phyloP scores from a whole-genome alignment of 257 asterid species.

The Salvia splendens region DNA sequence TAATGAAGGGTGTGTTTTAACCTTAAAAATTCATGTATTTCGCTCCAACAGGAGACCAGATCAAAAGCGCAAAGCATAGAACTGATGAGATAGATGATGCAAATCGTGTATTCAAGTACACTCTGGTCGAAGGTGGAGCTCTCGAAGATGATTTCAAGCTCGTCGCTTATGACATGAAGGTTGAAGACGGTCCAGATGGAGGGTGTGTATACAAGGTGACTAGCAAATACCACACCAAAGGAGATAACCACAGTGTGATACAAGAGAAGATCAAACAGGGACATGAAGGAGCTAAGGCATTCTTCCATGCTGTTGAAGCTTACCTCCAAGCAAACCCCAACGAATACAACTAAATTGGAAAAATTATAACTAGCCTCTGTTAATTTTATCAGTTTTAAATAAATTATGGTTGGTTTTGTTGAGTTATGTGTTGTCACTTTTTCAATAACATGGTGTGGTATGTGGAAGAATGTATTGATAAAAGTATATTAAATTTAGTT shows the following conservation, averaged over 20 bases:
- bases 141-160: slow-evolving; percentile 38
- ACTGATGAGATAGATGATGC: slow-evolving; percentile 49
- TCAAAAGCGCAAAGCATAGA: slow-evolving; percentile 34
- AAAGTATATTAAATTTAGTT: too few species aligned
- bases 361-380: too few species aligned
- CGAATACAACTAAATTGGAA: slow-evolving; percentile 23
- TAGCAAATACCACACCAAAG: slow-evolving; percentile 42
- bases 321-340: slow-evolving; percentile 44
- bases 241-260: slow-evolving; percentile 27
- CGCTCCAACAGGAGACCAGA: too few species aligned
- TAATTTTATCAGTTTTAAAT: too few species aligned
- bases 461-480: too few species aligned
- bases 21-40: too few species aligned
- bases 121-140: slow-evolving; percentile 49
- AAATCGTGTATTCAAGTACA: slow-evolving; percentile 39
- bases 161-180: slow-evolving; percentile 37
- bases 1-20: too few species aligned
- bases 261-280: slow-evolving; percentile 44
- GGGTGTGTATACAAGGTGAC: slow-evolving; percentile 47
- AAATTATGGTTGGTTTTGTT: too few species aligned
- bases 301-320: slow-evolving; percentile 43
- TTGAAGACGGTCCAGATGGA: slow-evolving; percentile 39
- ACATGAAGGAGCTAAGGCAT: slow-evolving; percentile 34
- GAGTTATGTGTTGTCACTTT: too few species aligned
- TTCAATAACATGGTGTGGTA: too few species aligned